phyloP scores from a whole-genome alignment of 495 filamentous ascomycete genomes.

The Lindgomyces ingoldianus region DNA sequence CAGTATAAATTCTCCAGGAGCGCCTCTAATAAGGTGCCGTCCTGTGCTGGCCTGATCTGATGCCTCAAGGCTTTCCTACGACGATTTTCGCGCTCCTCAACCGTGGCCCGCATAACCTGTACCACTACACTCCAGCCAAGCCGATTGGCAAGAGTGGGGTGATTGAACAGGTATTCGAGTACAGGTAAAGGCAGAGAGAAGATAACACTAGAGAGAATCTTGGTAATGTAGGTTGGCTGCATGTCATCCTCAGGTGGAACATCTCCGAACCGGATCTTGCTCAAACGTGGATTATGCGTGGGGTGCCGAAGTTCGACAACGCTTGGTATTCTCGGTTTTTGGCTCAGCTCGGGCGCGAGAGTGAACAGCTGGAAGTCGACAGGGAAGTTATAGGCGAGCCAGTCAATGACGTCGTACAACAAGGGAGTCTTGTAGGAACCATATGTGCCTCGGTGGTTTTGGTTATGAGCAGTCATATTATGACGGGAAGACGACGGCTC shows the following conservation, averaged over 20 bases:
- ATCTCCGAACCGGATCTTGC: constrained; percentile 68
- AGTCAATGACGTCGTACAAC: constrained; percentile 39
- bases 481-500: neutral
- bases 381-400: constrained; percentile 40
- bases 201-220: constrained; percentile 60
- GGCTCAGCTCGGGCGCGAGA: constrained; percentile 39
- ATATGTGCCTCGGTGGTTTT: constrained; percentile 16
- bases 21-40: constrained; percentile 17
- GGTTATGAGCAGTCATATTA: neutral
- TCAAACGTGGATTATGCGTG: constrained; percentile 54
- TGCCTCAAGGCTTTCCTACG: constrained; percentile 32
- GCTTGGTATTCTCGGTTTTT: constrained; percentile 40
- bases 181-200: constrained; percentile 64
- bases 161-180: constrained; percentile 59
- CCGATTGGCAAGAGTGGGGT: constrained; percentile 48
- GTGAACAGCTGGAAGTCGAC: constrained; percentile 39
- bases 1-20: constrained; percentile 43
- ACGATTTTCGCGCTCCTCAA: constrained; percentile 60
- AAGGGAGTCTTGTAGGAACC: constrained; percentile 33
- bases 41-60: constrained; percentile 14
- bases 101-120: constrained; percentile 55
- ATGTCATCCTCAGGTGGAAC: constrained; percentile 50
- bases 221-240: constrained; percentile 43
- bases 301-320: constrained; percentile 39
- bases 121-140: constrained; percentile 50